A percentile compares a stretch with the other conserved stretches of the same genome.
Evolutionary conservation across 2,329 filamentous ascomycete species (phyloP).

Genomic region (Xylaria polymorpha): DNA sequence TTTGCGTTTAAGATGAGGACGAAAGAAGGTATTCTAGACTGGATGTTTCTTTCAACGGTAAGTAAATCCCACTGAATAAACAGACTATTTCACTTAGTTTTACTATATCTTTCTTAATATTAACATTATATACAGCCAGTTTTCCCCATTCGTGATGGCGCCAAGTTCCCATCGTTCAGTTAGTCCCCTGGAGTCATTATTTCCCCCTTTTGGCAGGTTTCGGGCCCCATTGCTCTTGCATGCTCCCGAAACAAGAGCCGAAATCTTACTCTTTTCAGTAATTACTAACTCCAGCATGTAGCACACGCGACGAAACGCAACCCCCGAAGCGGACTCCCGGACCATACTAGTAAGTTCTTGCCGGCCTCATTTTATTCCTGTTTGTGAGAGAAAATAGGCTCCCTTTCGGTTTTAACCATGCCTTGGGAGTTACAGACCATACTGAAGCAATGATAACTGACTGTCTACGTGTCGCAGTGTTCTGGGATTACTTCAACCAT

Average conservation of each 20-base stretch:
- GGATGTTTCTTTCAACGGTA: conserved; percentile 40
- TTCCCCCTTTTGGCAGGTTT: too few relatives aligned
- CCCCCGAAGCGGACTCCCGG: conserved; percentile 40
- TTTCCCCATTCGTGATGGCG: conserved; percentile 44
- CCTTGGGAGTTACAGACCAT: not conserved
- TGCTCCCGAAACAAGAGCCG: too few relatives aligned
- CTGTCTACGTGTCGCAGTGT: conserved; percentile 25
- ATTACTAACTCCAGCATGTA: too few relatives aligned
- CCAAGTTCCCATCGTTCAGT: conserved; percentile 44
- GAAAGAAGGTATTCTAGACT: conserved; percentile 42
- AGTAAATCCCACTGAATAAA: not conserved
- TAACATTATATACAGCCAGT: conserved; percentile 35
- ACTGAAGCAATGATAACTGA: not conserved
- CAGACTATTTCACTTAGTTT: not conserved
- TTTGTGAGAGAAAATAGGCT: not conserved
- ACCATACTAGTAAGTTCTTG: conserved; percentile 33
- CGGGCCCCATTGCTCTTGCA: too few relatives aligned
- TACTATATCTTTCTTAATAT: not conserved
- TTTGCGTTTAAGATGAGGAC: conserved; percentile 46
- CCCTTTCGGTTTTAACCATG: not conserved
- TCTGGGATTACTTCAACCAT: conserved; percentile 47
- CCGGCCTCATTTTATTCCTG: not conserved
- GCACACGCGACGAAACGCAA: conserved; percentile 43
- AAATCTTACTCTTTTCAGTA: too few relatives aligned
- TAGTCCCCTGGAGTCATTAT: too few relatives aligned